Evolutionary conservation across 2,329 filamentous ascomycete species (phyloP), one percentile per base, ranked within the genome.

Genomic region (Pestalotiopsis sp.): DNA sequence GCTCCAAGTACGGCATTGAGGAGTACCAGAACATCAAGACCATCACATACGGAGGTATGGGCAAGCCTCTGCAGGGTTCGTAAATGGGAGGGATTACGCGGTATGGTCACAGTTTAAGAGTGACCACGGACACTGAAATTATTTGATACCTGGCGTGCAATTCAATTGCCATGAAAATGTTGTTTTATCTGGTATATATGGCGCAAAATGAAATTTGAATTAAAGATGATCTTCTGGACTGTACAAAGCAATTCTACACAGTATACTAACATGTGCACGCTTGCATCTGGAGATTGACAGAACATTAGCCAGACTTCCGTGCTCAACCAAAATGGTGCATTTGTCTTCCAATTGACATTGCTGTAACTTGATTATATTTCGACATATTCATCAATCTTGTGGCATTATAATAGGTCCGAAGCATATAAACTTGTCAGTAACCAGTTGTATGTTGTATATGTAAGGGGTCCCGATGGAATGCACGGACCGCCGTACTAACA

Each of bases 21-120:
- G 93, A 95, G 81, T 95, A 94, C 77, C 86, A 91, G 77, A 81
- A 88, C 57, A 92, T 91, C 72, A 95, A 95, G 85, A 92, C 87
- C 76, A 72, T 80, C 70, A 84, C 87, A 12, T 84, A 81, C 68
- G 87, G 87, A 17, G 86, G 86, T 7, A 86, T 88, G 84, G 83
- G 82, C 57, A 83, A 87, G 80, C 82, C 85, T n/a, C 76, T 89
- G 70, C 85, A 89, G 77, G 80, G 76, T 68, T 83, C 64, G 31
- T 66, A 60, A 64, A 23, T 9, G 3, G 11, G 14, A 17, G 59
- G 36, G 20, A 9, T 27, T n/a, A 36, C 13, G 57, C 12, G 11
- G 57, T 13, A 27, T 23, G 5, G 23, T 27, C n/a, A 59, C 20
- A 27, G 25, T 4, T 14, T 2, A 17, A 59, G 14, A 59, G 36